Percentiles rank a stretch among this genome's conserved stretches.
Conservation (phyloP, 202 grass and related monocot species). For the Musa balbisiana region DNA sequence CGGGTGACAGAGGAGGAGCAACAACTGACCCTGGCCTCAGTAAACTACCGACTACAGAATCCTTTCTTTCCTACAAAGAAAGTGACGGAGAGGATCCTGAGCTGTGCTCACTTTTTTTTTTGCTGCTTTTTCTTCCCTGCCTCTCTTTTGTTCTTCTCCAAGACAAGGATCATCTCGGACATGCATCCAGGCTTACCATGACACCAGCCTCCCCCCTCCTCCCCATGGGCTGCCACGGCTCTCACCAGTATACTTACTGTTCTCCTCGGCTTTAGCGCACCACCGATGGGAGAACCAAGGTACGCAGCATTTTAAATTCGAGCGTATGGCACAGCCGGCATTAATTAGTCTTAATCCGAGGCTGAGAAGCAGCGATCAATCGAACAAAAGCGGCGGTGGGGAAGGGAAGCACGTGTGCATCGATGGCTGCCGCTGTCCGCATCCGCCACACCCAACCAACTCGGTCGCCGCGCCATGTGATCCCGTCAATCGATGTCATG, state of each 20-base stretch:
- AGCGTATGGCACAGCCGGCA: too few species aligned
- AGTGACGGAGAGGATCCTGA: conserved; percentile 8
- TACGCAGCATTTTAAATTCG: background rate
- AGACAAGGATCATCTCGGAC: background rate
- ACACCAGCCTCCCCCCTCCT: background rate
- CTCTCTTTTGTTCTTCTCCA: background rate
- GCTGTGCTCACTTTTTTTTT: background rate
- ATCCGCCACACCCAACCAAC: background rate
- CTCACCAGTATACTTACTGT: background rate
- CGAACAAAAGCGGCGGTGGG: background rate
- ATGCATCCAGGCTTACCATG: conserved; percentile 1
- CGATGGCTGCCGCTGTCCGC: background rate
- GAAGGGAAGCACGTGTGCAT: conserved; percentile 3
- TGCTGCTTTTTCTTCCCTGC: background rate
- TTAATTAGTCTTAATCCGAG: background rate
- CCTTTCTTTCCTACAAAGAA: conserved; percentile 5
- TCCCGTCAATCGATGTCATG: background rate
- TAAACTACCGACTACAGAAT: conserved; percentile 6
- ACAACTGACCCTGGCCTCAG: background rate
- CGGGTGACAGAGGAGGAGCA: too few species aligned
- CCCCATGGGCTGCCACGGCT: too few species aligned
- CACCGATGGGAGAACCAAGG: too few species aligned
- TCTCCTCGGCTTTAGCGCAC: background rate
- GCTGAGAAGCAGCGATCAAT: background rate
- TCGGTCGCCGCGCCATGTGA: background rate